Base-by-base conservation (phyloP, 2,329 filamentous ascomycete genomes). In the Phialophora expanda region DNA sequence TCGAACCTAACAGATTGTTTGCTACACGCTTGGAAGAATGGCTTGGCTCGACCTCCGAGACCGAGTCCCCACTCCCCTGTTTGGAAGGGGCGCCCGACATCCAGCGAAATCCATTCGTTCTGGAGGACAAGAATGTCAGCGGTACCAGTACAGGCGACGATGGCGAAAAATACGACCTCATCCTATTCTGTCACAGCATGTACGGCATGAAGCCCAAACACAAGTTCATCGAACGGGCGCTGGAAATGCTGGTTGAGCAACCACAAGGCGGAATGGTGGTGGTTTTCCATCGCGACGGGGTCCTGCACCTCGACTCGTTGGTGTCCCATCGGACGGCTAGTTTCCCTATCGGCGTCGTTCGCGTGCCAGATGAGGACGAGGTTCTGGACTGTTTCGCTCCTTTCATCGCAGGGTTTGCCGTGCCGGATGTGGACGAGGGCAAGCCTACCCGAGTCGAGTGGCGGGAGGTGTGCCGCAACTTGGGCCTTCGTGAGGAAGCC, bases 141-240 rank as follows among this genome's bases (percentile, higher is more conserved):
- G 63, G 62, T 58, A 72, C 61, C 11, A 70, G 48, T 34, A 67
- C 38, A 8, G 46, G 30, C n/a, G 34, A 57, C 0, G 70, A 76
- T 34, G 53, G 17, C 12, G 73, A 79, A 24, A 81, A 77, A 65
- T 89, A 82, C 70, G 81, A 89, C 68, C 12, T 88, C 48, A 73
- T 89, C 20, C 71, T 89, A 4, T 87, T 89, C 75, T 89, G 86
- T 69, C 86, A 89, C 73, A 87, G 87, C 76, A 82, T 89, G 82
- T 88, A 89, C 69, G 85, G 84, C 66, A 84, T 89, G 82, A 78
- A 78, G 0, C 78, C 79, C 2, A 84, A 85, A 69, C 70, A 67
- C n/a, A 72, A 14, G 1, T 80, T 79, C 65, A 81, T 89, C 67
- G 73, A 82, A 72, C 70, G 66, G 20, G 80, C 83, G 1, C 72